Percentiles rank a stretch among this genome's conserved stretches.
phyloP scores from a whole-genome alignment of 306 rosid genomes.

The Trichosanthes cucumerina region DNA sequence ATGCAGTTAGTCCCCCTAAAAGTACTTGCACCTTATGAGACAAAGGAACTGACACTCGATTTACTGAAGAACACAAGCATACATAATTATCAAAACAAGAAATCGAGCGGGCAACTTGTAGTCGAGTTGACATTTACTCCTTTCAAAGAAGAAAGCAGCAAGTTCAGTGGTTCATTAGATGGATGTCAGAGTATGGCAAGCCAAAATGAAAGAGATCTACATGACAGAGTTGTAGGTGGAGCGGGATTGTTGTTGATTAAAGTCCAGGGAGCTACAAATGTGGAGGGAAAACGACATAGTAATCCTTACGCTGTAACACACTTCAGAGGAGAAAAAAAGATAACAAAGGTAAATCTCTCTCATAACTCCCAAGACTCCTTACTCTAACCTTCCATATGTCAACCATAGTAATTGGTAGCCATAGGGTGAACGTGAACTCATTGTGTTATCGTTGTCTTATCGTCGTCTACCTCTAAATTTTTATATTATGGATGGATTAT shows the following conservation, averaged over 20 bases:
- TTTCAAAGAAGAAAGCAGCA: conserved; percentile 54
- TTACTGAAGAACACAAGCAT: conserved; percentile 63
- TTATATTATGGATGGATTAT: not conserved
- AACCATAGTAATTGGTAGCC: not conserved
- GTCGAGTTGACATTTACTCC: conserved; percentile 73
- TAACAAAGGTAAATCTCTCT: conserved; percentile 50
- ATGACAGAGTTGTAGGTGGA: conserved; percentile 29
- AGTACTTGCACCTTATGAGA: conserved; percentile 53
- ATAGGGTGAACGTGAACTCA: not conserved
- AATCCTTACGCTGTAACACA: conserved; percentile 55
- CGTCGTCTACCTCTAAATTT: not conserved
- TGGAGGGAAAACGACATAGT: conserved; percentile 75
- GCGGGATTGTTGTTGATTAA: conserved; percentile 67
- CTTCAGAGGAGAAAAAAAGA: conserved; percentile 69
- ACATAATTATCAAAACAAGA: conserved; percentile 45
- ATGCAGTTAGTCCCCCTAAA: conserved; percentile 78
- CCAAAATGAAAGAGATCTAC: conserved; percentile 19
- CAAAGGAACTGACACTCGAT: conserved; percentile 53
- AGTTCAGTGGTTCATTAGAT: conserved; percentile 22
- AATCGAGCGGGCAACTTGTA: conserved; percentile 59
- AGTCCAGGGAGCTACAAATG: conserved; percentile 61
- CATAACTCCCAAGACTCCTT: too few species aligned
- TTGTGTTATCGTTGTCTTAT: not conserved
- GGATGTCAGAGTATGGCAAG: conserved; percentile 31
- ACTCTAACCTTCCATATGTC: not conserved